These are phyloP conservation scores for Arabidopsis thaliana DNA, from an alignment of 345 rosid genomes.

Conservation along the genomic window TAIR10.1 NC_003076.8:4017001-4017500, in stretches of 20 bases:
- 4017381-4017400: conserved; percentile 48
- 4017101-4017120: conserved; percentile 67
- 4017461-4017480: conserved; percentile 87
- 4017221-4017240: conserved; percentile 62
- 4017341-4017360: conserved; percentile 52
- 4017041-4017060: conserved; percentile 43
- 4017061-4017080: conserved; percentile 61
- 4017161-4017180: conserved; percentile 72
- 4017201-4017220: conserved; percentile 63
- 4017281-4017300: conserved; percentile 71
- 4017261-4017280: conserved; percentile 98
- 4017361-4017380: conserved; percentile 55
- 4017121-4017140: conserved; percentile 63
- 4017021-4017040: conserved; percentile 43
- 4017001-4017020: conserved; percentile 35
- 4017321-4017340: conserved; percentile 71
- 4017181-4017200: conserved; percentile 76
- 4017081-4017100: conserved; percentile 72
- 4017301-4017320: conserved; percentile 49
- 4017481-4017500: conserved; percentile 78
- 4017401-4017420: conserved; percentile 58
- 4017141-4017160: conserved; percentile 50
- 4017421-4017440: conserved; percentile 62
- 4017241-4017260: conserved; percentile 48
- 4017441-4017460: conserved; percentile 73